Percentiles rank a stretch among this genome's conserved stretches.
These are phyloP conservation scores for Spergularia bocconei DNA, from an alignment of 148 eudicot species.

Conservation along the genomic window DNA sequence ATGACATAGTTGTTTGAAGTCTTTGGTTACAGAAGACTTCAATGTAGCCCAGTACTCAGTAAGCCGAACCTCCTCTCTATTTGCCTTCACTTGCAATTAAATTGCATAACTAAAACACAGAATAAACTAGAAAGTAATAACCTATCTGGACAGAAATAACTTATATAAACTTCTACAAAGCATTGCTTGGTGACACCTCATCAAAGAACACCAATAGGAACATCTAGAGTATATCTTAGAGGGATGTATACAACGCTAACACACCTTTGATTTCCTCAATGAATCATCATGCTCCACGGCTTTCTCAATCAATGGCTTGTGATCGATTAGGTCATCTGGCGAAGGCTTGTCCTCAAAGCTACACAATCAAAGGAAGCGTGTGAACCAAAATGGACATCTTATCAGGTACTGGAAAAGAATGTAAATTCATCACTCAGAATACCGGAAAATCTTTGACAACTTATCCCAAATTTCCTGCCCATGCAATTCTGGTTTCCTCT, in stretches of 20 bases:
- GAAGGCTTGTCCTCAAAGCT: slow-evolving; percentile 66
- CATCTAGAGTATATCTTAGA: background rate
- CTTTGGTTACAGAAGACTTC: no score
- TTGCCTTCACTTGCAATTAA: no score
- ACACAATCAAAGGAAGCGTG: slow-evolving; percentile 21
- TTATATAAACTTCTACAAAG: background rate
- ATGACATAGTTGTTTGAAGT: no score
- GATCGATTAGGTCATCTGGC: slow-evolving; percentile 57
- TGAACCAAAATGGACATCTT: background rate
- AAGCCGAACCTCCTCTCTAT: no score
- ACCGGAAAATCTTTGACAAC: slow-evolving; percentile 66
- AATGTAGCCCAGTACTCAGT: no score
- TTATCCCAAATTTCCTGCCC: slow-evolving; percentile 58
- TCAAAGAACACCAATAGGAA: background rate
- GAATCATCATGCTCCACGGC: slow-evolving; percentile 54
- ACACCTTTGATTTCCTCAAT: slow-evolving; percentile 67
- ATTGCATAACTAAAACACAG: no score
- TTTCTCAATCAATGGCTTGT: slow-evolving; percentile 49
- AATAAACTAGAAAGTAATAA: no score
- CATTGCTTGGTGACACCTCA: no score
- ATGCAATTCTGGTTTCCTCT: slow-evolving; percentile 43
- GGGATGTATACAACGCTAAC: slow-evolving; percentile 5
- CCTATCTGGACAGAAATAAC: background rate
- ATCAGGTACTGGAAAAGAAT: background rate
- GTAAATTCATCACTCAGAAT: background rate